Conservation (phyloP, 768 basidiomycete genomes). For the Mycena vitilis region DNA sequence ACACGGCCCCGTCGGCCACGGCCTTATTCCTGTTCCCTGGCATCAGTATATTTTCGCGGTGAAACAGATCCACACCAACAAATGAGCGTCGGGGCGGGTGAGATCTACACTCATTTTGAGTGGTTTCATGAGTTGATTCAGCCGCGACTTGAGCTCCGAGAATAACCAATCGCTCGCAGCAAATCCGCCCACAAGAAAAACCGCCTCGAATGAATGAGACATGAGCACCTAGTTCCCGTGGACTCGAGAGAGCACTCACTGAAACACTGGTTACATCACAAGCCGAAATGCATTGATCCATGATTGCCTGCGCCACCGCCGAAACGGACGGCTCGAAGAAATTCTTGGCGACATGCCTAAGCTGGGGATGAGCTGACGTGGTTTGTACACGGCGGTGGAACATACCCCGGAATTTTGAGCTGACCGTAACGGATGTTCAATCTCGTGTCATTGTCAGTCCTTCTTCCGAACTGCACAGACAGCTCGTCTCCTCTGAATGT, state of each 20-base stretch:
- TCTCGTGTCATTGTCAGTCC: slow-evolving; percentile 52
- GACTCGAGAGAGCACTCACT: slow-evolving; percentile 35
- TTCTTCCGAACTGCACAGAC: slow-evolving; percentile 34
- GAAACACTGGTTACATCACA: slow-evolving; percentile 35
- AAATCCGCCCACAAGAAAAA: slow-evolving; percentile 69
- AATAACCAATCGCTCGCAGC: slow-evolving; percentile 69
- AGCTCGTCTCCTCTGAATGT: slow-evolving; percentile 45
- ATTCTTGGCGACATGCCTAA: slow-evolving; percentile 47
- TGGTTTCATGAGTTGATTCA: slow-evolving; percentile 38
- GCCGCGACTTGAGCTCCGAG: slow-evolving; percentile 50
- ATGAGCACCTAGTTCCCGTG: too few species aligned
- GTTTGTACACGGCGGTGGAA: too few species aligned
- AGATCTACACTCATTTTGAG: slow-evolving; percentile 51
- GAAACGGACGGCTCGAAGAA: slow-evolving; percentile 48
- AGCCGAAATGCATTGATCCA: too few species aligned
- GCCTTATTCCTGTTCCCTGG: slow-evolving; percentile 25
- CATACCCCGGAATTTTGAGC: slow-evolving; percentile 54
- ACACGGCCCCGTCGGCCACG: slow-evolving; percentile 30
- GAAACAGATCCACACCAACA: slow-evolving; percentile 50
- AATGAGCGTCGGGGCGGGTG: slow-evolving; percentile 63
- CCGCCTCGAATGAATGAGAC: slow-evolving; percentile 41
- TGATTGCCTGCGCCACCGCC: too few species aligned
- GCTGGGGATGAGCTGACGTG: too few species aligned
- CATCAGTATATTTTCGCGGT: not conserved
- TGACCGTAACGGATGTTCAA: slow-evolving; percentile 60